A percentile compares a stretch with the other conserved stretches of the same genome.
Conservation (phyloP, 106 monocot genomes). For the Allium cepa region DNA sequence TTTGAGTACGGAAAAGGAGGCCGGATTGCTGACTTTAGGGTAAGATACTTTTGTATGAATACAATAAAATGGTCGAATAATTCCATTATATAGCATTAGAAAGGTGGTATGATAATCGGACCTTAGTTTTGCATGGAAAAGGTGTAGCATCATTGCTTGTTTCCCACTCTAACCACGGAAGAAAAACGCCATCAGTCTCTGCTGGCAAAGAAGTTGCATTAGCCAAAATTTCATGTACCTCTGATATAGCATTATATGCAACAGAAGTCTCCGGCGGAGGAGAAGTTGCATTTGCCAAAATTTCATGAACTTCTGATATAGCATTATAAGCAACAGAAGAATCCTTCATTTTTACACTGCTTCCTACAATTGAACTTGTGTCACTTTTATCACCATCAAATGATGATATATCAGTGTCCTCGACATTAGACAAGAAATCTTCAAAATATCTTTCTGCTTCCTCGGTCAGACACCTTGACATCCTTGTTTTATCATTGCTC, state of each 20-base stretch:
- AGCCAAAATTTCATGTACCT: constrained; percentile 19
- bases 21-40: not conserved
- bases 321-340: too few species aligned
- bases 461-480: constrained; percentile 68
- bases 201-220: constrained; percentile 21
- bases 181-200: constrained; percentile 66
- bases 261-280: constrained; percentile 9
- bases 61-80: not conserved
- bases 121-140: constrained; percentile 37
- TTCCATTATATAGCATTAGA: too few species aligned
- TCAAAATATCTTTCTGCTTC: constrained; percentile 92
- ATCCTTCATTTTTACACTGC: constrained; percentile 18
- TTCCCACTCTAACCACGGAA: constrained; percentile 99
- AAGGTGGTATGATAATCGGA: not conserved
- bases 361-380: constrained; percentile 53
- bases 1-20: not conserved
- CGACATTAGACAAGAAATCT: constrained; percentile 92
- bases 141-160: constrained; percentile 43
- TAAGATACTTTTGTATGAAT: not conserved
- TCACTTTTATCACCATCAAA: constrained; percentile 97
- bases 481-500: constrained; percentile 53
- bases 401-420: constrained; percentile 94
- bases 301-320: too few species aligned
- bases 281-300: too few species aligned
- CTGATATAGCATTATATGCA: constrained; percentile 10